Base-by-base conservation (phyloP, 441 rosid genomes). In the Kokia cookei region DNA sequence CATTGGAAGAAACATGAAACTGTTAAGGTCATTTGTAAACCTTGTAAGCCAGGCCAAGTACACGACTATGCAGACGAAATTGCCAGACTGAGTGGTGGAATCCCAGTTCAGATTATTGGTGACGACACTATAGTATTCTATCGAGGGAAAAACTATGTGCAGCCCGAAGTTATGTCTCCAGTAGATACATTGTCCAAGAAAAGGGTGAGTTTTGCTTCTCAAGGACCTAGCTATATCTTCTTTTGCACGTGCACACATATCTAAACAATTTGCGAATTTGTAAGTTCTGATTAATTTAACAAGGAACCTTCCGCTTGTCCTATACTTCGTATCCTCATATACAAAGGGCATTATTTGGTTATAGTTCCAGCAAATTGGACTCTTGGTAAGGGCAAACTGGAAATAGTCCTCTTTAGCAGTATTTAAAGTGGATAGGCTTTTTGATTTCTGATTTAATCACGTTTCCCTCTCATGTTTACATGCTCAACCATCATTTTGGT, bases 1-100 rank as follows among this genome's bases (percentile, higher is more conserved):
- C 97, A 93, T 73, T 95, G 94, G 97, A 93, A 93, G 80, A 93
- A 90, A 9, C 92, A 95, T 51, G 98, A 93, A 73, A 95, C 99
- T 8, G 95, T 95, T 67, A 88, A 95, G 84, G 97, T 93, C 76
- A 88, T 96, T 5, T 92, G 93, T 85, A 96, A 91, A 50, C 84
- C 89, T 61, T 83, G 88, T 81, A 93, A 90, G 80, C 92, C 97
- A 19, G 95, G 97, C 14, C 98, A 89, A 78, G 83, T 92, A 19
- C 88, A 92, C 5, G 85, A 85, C 43, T 85, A 77, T 72, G 94
- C 96, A 0, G 82, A 87, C 26, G 98, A 96, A 77, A 84, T 96
- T 78, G 89, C 97, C 59, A 90, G 94, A 79, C 79, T 93, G 76
- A 96, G 98, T 81, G 97, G 97, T 71, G 99, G 99, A 48, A 79